Evolutionary conservation across 2,329 filamentous ascomycete genomes (phyloP), one percentile per base, ranked within the genome.

Genomic region (Aspergillus pseudonomiae): DNA sequence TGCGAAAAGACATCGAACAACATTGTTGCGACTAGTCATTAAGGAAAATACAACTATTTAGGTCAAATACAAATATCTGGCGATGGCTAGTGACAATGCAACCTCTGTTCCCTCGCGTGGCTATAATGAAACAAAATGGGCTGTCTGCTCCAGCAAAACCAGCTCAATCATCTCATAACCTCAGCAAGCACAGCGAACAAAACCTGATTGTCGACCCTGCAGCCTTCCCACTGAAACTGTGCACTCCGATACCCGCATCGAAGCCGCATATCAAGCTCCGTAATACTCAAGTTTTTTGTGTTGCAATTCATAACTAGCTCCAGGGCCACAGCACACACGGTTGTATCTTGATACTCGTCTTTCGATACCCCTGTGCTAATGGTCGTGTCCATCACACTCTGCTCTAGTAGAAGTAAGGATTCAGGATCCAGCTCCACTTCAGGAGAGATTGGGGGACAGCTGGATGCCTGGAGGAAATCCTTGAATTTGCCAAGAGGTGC

Each of bases 221-320:
- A 61, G 53, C 59, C 59, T 50, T 61, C 59, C 52, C 50, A 48
- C 26, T 55, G 59, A 16, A 56, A 61, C n/a, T 26, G 50, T 9
- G 59, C 59, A 7, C 41, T 45, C n/a, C 52, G 45, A 61, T 61
- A 61, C 3, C 59, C 59, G 3, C 41, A 56, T n/a, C 59, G 52
- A 19, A 61, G 59, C 24, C 53, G 50, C 36, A 36, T 36, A 28
- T 61, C 59, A 24, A 61, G 41, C 41, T 61, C 32, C 10, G n/a
- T 9, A 11, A 61, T 61, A 10, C 59, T 57, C 26, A 61, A 52
- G 14, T 48, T 36, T 19, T 57, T 61, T 28, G 19, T 55, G 34
- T 61, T 57, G 19, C 39, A 61, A 6, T 32, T 43, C 50, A 45
- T 43, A 43, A 43, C 19, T 21, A 43, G 28, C 39, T 56, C 50